These are phyloP conservation scores for Haplosporangium sp. DNA, from an alignment of 371 early-diverging fungal species.

Conservation along the genomic window DNA sequence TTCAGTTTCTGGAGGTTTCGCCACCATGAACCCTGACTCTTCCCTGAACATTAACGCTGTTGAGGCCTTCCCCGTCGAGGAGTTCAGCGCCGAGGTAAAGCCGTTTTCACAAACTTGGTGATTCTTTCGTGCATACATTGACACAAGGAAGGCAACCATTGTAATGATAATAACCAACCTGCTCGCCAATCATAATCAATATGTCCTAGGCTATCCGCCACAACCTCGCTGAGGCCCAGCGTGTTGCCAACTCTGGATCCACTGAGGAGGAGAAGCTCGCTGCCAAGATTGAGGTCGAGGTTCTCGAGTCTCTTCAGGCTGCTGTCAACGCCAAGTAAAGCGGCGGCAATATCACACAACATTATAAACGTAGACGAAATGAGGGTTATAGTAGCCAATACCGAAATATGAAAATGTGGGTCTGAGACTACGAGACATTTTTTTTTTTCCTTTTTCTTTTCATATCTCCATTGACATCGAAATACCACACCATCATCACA, in stretches of 20 bases:
- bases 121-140: too few relatives aligned
- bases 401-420: too few relatives aligned
- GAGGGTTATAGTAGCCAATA: not conserved
- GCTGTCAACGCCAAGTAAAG: conserved; percentile 61
- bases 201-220: conserved; percentile 73
- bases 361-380: conserved; percentile 3
- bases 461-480: too few relatives aligned
- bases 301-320: conserved; percentile 86
- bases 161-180: too few relatives aligned
- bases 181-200: not conserved
- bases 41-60: conserved; percentile 96
- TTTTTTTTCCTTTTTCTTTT: too few relatives aligned
- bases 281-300: conserved; percentile 90
- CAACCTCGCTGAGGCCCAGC: conserved; percentile 89
- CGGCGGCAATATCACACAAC: not conserved
- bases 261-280: conserved; percentile 87
- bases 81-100: conserved; percentile 81
- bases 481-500: too few relatives aligned
- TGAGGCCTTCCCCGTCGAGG: conserved; percentile 92
- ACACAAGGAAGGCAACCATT: too few relatives aligned
- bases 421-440: too few relatives aligned
- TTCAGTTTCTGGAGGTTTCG: conserved; percentile 95
- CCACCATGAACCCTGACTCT: conserved; percentile 96
- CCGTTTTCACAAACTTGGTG: not conserved
- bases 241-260: conserved; percentile 67